Evolutionary conservation across 2,329 filamentous ascomycete species (phyloP).

Genomic region (Pyrenochaeta sp.): DNA sequence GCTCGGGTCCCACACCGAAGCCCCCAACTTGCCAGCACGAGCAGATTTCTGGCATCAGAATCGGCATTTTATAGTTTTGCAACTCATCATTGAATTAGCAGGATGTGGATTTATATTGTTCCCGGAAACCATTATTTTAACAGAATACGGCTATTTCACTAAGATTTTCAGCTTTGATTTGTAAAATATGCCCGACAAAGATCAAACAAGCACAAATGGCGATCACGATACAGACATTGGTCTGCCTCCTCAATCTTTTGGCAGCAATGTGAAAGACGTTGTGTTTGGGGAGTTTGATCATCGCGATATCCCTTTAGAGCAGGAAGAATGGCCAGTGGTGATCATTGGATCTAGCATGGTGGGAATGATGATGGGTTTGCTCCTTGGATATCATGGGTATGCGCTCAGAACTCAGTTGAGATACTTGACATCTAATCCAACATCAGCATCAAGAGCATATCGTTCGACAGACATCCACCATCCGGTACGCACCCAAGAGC

Average conservation of each 20-base stretch:
- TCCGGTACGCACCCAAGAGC: conserved; percentile 1
- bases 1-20: too few species aligned
- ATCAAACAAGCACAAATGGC: too few species aligned
- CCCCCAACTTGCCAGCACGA: too few species aligned
- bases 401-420: too few species aligned
- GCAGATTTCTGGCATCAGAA: too few species aligned
- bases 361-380: conserved; percentile 1
- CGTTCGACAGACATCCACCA: conserved; percentile 1
- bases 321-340: conserved; percentile 2
- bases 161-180: too few species aligned
- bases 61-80: too few species aligned
- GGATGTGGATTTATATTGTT: too few species aligned
- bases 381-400: conserved; percentile 7
- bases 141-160: too few species aligned
- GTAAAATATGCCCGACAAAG: too few species aligned
- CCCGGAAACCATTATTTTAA: too few species aligned
- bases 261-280: neutral
- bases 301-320: neutral
- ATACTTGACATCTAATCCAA: neutral
- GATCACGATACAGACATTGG: neutral
- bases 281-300: conserved; percentile 5
- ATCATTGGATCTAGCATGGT: conserved; percentile 7
- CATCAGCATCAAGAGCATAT: conserved; percentile 1
- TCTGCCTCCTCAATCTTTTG: neutral
- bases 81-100: too few species aligned